Base-by-base conservation (phyloP, 2,329 filamentous ascomycete species). In the Passalora sequoiae region DNA sequence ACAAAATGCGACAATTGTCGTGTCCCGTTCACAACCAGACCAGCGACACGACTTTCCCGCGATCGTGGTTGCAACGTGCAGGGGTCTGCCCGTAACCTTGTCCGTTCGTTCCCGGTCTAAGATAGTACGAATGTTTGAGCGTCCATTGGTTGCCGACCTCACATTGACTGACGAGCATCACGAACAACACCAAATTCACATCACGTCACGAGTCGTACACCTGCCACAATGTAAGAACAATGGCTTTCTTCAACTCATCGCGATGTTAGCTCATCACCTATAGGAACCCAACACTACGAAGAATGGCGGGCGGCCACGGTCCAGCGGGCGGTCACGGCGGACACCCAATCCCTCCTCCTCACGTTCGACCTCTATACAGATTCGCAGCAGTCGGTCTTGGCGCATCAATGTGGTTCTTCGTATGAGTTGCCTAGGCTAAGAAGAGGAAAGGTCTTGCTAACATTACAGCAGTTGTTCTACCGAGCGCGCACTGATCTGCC, bases 391-490 rank as follows among this genome's bases (percentile, higher is more conserved):
- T 88, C 32, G 86, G 83, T 50, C 76, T 98, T 51, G 86, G 89
- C 57, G 92, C 92, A 43, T 86, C 85, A 71, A 98, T 97, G 92
- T 98, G 92, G 92, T 97, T 98, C 72, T 98, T 92, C 69, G 89
- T 97, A 47, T 36, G 46, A 33, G 17, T 44, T 12, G 9, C 7
- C 19, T 9, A n/a, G 6, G 13, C 10, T 17, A 12, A n/a, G 4
- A 13, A 12, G 15, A 28, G 10, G 3, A 7, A 8, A 16, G 10
- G 1, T 16, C 36, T 6, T 2, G 15, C 49, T 58, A 40, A 57
- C 40, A 13, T 10, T 10, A 6, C 7, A 1, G 30, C 40, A 95
- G 89, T 72, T 96, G 64, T 89, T 96, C 82, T 97, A 96, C 74
- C 81, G 92, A 61, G 88, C 89, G 60, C 94, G 91, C 80, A 85